These are phyloP conservation scores for Delonix regia DNA, from an alignment of 306 rosid genomes.

Conservation along the genomic window DNA sequence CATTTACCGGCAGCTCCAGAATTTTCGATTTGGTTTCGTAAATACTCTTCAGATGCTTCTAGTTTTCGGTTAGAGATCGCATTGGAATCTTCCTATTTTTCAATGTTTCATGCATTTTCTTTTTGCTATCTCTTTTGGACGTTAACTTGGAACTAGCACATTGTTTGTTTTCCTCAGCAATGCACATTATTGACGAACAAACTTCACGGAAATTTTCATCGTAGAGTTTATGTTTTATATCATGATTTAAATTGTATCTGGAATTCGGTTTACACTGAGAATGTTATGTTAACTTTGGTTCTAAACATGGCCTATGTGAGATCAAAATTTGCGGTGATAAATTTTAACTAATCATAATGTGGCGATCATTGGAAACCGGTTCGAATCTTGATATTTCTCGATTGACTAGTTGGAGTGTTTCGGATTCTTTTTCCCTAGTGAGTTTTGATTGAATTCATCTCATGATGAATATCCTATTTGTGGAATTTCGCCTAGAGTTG, in stretches of 20 bases:
- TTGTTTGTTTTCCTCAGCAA: not conserved
- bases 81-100: constrained; percentile 3
- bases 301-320: constrained; percentile 12
- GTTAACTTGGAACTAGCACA: not conserved
- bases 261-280: constrained; percentile 7
- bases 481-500: constrained; percentile 29
- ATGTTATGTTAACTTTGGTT: constrained; percentile 8
- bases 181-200: not conserved
- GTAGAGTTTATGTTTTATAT: not conserved
- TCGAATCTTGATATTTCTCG: not conserved
- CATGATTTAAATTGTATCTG: not conserved
- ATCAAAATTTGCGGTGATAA: constrained; percentile 25
- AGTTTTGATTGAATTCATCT: not conserved
- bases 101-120: not conserved
- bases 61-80: constrained; percentile 18
- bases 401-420: constrained; percentile 8
- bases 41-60: not conserved
- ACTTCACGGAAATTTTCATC: not conserved
- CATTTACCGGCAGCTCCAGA: not conserved
- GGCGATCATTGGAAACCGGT: not conserved
- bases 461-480: constrained; percentile 35
- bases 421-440: constrained; percentile 1
- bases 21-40: not conserved
- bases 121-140: not conserved
- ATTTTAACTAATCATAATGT: not conserved